Evolutionary conservation across 306 rosid genomes (phyloP).

Genomic region (Quercus rubra): DNA sequence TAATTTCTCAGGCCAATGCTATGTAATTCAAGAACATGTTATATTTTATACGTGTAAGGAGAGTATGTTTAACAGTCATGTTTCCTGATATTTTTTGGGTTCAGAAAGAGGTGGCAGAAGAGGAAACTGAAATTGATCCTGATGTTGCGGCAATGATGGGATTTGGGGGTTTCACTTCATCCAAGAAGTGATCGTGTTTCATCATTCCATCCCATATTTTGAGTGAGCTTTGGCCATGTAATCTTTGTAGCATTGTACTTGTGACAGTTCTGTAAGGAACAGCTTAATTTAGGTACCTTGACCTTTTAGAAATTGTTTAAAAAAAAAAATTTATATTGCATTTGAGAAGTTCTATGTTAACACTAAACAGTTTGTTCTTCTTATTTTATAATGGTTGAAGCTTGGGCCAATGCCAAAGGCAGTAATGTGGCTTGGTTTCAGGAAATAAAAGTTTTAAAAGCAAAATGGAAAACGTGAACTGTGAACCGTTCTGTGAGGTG

Average conservation of each 20-base stretch:
- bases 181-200: slow-evolving; percentile 52
- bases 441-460: no score
- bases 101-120: slow-evolving; percentile 81
- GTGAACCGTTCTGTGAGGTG: no score
- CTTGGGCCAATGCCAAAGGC: not conserved
- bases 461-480: no score
- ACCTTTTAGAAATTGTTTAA: not conserved
- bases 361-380: no score
- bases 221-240: slow-evolving; percentile 16
- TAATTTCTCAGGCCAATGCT: not conserved
- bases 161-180: slow-evolving; percentile 86
- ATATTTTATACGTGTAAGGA: not conserved
- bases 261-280: slow-evolving; percentile 15
- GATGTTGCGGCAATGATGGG: slow-evolving; percentile 99
- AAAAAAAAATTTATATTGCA: not conserved
- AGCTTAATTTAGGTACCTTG: slow-evolving; percentile 20
- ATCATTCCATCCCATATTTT: not conserved
- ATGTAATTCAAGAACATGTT: not conserved
- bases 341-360: slow-evolving; percentile 2
- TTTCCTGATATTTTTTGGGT: slow-evolving; percentile 3
- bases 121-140: slow-evolving; percentile 77
- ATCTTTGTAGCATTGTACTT: slow-evolving; percentile 1
- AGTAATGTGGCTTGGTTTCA: no score
- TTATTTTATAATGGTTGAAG: no score
- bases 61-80: no score